phyloP scores from a whole-genome alignment of 345 rosid genomes.

The Eucalyptus globulus region DNA sequence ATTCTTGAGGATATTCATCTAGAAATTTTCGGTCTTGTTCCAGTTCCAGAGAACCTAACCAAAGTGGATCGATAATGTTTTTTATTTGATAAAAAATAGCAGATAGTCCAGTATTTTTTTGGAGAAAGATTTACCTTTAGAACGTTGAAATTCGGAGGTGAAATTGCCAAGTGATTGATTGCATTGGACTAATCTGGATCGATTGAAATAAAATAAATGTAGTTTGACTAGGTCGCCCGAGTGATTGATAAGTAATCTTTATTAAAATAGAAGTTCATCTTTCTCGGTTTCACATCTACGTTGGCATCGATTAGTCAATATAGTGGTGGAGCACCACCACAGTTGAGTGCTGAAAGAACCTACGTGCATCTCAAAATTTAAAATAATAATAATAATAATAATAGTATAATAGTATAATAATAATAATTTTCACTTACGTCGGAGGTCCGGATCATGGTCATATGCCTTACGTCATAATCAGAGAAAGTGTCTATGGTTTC shows the following conservation, averaged over 20 bases:
- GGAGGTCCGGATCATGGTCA: not conserved
- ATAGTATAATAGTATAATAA: no score
- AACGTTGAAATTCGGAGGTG: not conserved
- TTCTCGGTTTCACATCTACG: not conserved
- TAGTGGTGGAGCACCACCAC: not conserved
- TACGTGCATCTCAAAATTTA: not conserved
- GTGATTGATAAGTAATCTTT: not conserved
- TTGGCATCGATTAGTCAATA: not conserved
- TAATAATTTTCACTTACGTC: not conserved
- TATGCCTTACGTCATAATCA: not conserved
- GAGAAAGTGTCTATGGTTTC: not conserved
- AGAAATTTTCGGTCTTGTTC: no score
- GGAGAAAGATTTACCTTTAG: not conserved
- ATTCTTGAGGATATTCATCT: not conserved
- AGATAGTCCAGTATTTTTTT: not conserved
- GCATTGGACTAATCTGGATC: fast-evolving
- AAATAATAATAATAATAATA: not conserved
- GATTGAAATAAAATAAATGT: not conserved
- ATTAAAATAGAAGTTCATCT: not conserved
- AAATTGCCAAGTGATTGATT: not conserved
- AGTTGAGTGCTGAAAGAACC: not conserved
- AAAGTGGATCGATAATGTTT: no score
- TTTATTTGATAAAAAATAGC: no score
- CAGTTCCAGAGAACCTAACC: no score
- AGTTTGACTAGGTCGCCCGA: fast-evolving